Conservation (phyloP, 805 yeast species). For the Cyberlindnera maclurae region DNA sequence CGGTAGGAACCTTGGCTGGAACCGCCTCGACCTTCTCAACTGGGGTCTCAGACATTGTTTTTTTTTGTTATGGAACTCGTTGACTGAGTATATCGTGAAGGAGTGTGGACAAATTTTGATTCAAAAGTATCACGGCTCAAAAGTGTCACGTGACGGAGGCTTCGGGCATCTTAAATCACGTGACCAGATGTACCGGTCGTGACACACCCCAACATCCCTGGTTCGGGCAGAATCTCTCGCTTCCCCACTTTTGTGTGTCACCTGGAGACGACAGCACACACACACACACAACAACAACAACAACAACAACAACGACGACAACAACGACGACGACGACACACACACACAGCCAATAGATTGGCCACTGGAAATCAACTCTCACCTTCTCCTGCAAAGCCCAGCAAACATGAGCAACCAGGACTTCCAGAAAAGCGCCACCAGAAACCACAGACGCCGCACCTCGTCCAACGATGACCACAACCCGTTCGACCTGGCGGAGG, state of each 20-base stretch:
- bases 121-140: not conserved
- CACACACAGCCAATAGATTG: no score
- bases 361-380: no score
- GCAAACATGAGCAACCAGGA: not conserved
- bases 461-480: constrained; percentile 28
- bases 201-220: no score
- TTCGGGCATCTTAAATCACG: no score
- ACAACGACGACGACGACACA: no score
- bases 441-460: constrained; percentile 12
- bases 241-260: no score
- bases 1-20: constrained; percentile 57
- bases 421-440: not conserved
- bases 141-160: not conserved
- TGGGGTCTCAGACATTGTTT: constrained; percentile 19
- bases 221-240: no score
- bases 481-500: constrained; percentile 63
- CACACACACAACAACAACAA: not conserved
- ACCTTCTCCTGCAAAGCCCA: no score
- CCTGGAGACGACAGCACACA: not conserved
- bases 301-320: no score
- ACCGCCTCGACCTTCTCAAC: constrained; percentile 13
- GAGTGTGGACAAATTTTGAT: not conserved
- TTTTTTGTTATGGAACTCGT: not conserved
- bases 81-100: not conserved
- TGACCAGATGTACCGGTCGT: no score